Base-by-base conservation (phyloP, 345 rosid species). In the Eucalyptus polybractea region DNA sequence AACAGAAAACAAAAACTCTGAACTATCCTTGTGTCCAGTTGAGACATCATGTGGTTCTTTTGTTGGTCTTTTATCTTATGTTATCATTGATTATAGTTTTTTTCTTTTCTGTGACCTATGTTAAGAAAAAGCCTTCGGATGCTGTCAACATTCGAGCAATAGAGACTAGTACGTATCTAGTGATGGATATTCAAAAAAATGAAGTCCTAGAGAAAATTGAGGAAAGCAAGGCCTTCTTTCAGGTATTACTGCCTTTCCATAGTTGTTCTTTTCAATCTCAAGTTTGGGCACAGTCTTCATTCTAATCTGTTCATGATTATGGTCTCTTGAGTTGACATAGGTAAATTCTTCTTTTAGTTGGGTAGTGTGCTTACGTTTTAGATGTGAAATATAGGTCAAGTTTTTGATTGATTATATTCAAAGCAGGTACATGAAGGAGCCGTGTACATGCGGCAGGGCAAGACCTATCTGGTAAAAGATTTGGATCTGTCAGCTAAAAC, bases 141-240 rank as follows among this genome's bases (percentile, higher is more conserved):
- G 89, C 90, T 65, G 89, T 97, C 86, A 94, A 95, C 44, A 96
- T 97, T 90, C 96, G 99, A 90, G 98, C 99, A 91, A 95, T 97
- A 90, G 99, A 97, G 92, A 83, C 94, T 85, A 97, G 90, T 91
- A 93, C 92, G 87, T 97, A 97, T 93, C 90, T 80, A 65, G 98
- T 97, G 85, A 91, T 95, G 90, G 95, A 95, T 89, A 91, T 87
- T 58, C 89, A 89, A 83, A 91, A 67, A 87, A 88, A 94, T 50
- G 94, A 94, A 90, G 92, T 95, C 87, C 95, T 97, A 33, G 99
- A 97, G 91, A 98, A 97, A 93, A 95, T 97, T 87, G 99, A 97
- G 92, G 98, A 97, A 93, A 97, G 99, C 95, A 96, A 90, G 91
- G 99, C 99, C 72, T 97, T 97, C 95, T 97, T 97, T 91, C 99